These are phyloP conservation scores for Chlorophyllum brunneum DNA, from an alignment of 768 basidiomycete genomes.

Conservation along the genomic window DNA sequence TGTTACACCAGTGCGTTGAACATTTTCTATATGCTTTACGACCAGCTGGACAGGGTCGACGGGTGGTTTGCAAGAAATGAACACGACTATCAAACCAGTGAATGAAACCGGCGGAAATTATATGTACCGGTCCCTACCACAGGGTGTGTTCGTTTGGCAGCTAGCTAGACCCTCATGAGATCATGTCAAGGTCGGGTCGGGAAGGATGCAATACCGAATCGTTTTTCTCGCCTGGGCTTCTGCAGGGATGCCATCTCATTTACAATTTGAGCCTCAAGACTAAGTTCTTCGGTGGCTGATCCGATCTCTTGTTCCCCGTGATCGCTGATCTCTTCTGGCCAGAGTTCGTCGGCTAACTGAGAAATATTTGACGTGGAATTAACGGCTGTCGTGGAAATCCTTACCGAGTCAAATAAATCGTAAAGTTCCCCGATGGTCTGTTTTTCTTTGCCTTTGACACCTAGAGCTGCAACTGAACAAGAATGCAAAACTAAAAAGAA, in stretches of 20 bases:
- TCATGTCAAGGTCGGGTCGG: not conserved
- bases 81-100: constrained; percentile 49
- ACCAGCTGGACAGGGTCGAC: constrained; percentile 74
- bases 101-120: constrained; percentile 1
- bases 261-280: constrained; percentile 68
- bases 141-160: constrained; percentile 76
- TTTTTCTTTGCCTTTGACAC: constrained; percentile 79
- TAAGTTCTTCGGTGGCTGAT: constrained; percentile 29
- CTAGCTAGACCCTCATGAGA: constrained; percentile 42
- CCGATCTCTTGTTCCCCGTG: constrained; percentile 33
- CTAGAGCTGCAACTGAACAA: constrained; percentile 21
- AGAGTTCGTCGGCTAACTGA: constrained; percentile 69
- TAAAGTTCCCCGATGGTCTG: constrained; percentile 73
- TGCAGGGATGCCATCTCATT: constrained; percentile 72
- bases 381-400: constrained; percentile 19
- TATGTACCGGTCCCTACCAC: constrained; percentile 43
- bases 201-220: constrained; percentile 48
- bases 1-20: constrained; percentile 58
- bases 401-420: constrained; percentile 74
- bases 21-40: constrained; percentile 55
- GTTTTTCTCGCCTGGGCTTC: constrained; percentile 54
- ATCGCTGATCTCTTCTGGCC: constrained; percentile 46
- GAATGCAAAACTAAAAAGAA: not conserved
- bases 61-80: constrained; percentile 76
- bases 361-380: constrained; percentile 3